Evolutionary conservation across 768 basidiomycete species (phyloP).

Genomic region (Lactarius deliciosus): DNA sequence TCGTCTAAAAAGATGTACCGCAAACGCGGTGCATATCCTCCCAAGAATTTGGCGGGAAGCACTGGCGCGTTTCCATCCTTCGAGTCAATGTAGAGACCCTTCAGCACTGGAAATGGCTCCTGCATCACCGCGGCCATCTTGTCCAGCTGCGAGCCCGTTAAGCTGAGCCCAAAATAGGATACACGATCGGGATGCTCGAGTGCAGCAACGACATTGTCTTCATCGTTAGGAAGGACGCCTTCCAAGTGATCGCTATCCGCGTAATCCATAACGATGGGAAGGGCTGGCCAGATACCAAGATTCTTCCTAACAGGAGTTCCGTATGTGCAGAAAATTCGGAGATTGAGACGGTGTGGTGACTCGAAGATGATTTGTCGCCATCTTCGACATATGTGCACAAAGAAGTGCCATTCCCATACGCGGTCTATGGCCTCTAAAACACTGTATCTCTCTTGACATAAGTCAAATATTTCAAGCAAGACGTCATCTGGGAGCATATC

Average conservation of each 20-base stretch:
- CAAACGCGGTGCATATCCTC: not conserved
- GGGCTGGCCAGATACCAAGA: not conserved
- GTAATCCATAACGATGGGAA: not conserved
- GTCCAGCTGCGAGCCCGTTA: not conserved
- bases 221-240: too few species aligned
- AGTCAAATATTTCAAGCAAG: not conserved
- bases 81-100: not conserved
- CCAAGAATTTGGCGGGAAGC: not conserved
- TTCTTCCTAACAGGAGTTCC: not conserved
- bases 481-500: too few species aligned
- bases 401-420: too few species aligned
- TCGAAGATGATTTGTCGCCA: not conserved
- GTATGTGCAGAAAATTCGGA: not conserved
- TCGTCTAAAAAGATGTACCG: not conserved
- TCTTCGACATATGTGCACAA: not conserved
- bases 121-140: not conserved
- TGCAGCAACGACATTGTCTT: not conserved
- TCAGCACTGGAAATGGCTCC: not conserved
- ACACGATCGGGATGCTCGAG: not conserved
- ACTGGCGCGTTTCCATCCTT: not conserved
- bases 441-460: not conserved
- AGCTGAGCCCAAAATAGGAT: not conserved
- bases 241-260: rapidly evolving
- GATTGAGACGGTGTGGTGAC: not conserved
- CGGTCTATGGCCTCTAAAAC: too few species aligned